Evolutionary conservation across 495 filamentous ascomycete genomes (phyloP).

Genomic region (Aspergillus bertholletiae): DNA sequence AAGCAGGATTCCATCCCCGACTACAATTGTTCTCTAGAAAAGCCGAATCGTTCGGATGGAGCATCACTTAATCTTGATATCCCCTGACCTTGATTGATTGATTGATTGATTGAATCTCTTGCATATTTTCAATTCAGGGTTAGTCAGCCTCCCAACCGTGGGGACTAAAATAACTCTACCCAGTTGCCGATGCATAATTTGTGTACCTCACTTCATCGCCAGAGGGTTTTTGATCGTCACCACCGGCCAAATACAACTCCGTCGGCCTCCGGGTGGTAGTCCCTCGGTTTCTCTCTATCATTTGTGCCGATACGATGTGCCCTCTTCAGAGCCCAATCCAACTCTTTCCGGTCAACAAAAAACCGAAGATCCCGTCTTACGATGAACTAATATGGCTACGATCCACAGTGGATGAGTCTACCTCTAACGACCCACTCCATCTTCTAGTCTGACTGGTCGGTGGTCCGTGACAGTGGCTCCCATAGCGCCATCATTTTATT

Average conservation of each 20-base stretch:
- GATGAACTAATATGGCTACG: slow-evolving; percentile 2
- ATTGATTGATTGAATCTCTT: not conserved
- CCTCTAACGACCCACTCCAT: slow-evolving; percentile 7
- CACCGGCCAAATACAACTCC: not conserved
- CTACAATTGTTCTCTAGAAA: not conserved
- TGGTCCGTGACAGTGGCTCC: not conserved
- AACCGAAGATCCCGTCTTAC: slow-evolving; percentile 8
- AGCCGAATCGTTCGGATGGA: not conserved
- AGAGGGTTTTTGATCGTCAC: not conserved
- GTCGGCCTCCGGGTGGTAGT: not conserved
- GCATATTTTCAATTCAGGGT: not conserved
- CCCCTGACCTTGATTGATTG: not conserved
- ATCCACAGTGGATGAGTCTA: slow-evolving; percentile 7
- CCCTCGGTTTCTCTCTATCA: not conserved
- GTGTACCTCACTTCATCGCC: not conserved
- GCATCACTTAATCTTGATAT: not conserved
- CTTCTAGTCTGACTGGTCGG: not conserved
- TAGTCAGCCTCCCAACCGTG: too few species aligned
- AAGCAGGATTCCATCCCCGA: not conserved
- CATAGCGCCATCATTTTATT: not conserved
- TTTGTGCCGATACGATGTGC: not conserved
- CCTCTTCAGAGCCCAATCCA: not conserved
- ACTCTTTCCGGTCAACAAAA: not conserved
- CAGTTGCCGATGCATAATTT: too few species aligned
- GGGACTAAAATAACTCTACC: too few species aligned